Conservation (phyloP, 768 basidiomycete species). For the Dentipellis sp. region DNA sequence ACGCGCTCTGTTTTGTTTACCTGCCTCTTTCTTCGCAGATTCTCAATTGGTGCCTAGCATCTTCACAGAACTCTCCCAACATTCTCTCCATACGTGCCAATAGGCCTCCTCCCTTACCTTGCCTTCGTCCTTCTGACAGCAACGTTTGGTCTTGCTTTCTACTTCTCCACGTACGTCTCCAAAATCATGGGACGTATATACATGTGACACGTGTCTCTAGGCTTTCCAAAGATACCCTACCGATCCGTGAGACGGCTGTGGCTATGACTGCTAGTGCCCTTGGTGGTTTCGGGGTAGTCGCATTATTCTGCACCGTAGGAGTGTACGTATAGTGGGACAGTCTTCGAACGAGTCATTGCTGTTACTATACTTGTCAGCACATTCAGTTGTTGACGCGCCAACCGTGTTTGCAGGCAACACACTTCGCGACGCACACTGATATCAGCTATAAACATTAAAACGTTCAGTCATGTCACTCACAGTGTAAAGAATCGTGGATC, state of each 20-base stretch:
- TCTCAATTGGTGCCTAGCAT: conserved; percentile 27
- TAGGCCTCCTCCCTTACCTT: conserved; percentile 58
- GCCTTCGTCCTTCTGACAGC: conserved; percentile 63
- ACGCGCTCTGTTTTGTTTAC: conserved; percentile 10
- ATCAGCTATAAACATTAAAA: neutral
- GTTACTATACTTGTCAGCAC: neutral
- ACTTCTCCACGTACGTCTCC: conserved; percentile 71
- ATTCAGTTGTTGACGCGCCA: conserved; percentile 75
- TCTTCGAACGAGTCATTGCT: neutral
- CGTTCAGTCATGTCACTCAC: conserved; percentile 36
- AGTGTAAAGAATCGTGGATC: conserved; percentile 90
- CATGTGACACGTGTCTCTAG: conserved; percentile 29
- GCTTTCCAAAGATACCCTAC: conserved; percentile 62
- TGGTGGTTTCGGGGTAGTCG: conserved; percentile 83
- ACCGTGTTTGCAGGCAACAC: conserved; percentile 64
- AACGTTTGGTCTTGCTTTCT: conserved; percentile 83
- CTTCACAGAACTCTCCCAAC: conserved; percentile 59
- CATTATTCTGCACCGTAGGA: conserved; percentile 78
- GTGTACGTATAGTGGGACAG: conserved; percentile 57
- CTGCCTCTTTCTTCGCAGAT: conserved; percentile 3
- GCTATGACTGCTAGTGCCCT: conserved; percentile 68
- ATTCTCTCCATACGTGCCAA: conserved; percentile 65
- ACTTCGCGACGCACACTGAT: conserved; percentile 34
- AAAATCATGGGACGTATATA: neutral
- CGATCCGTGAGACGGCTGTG: conserved; percentile 58